Evolutionary conservation across 2,329 filamentous ascomycete species (phyloP).

Genomic region (Cercospora sesami): DNA sequence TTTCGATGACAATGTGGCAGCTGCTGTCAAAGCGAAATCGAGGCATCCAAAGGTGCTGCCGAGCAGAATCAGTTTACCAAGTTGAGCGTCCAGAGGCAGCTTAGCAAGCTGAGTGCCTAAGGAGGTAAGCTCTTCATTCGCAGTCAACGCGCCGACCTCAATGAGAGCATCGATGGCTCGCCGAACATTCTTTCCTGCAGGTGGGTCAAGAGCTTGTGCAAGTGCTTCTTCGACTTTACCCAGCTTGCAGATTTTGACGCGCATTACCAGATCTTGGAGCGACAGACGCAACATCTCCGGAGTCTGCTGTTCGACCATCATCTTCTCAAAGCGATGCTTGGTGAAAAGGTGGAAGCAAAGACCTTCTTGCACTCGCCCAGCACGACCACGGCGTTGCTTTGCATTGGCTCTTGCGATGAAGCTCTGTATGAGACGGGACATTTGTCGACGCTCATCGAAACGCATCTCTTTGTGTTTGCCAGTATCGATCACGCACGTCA

Average conservation of each 20-base stretch:
- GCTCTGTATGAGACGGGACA: constrained; percentile 86
- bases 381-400: constrained; percentile 89
- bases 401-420: constrained; percentile 96
- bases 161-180: constrained; percentile 89
- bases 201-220: constrained; percentile 82
- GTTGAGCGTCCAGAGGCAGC: constrained; percentile 86
- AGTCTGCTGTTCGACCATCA: constrained; percentile 88
- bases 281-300: constrained; percentile 95
- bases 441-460: constrained; percentile 87
- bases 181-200: constrained; percentile 86
- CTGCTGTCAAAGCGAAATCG: constrained; percentile 87
- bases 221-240: constrained; percentile 91
- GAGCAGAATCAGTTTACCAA: constrained; percentile 88
- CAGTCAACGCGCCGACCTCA: constrained; percentile 85
- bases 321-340: constrained; percentile 77
- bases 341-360: constrained; percentile 97
- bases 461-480: constrained; percentile 98
- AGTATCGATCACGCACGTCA: constrained; percentile 94
- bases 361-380: constrained; percentile 91
- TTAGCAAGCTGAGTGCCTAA: constrained; percentile 84
- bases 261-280: constrained; percentile 88
- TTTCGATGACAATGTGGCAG: constrained; percentile 90
- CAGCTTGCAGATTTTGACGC: constrained; percentile 96
- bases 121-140: constrained; percentile 78
- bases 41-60: constrained; percentile 86